Base-by-base conservation (phyloP, 345 rosid species). In the Salix exigua region DNA sequence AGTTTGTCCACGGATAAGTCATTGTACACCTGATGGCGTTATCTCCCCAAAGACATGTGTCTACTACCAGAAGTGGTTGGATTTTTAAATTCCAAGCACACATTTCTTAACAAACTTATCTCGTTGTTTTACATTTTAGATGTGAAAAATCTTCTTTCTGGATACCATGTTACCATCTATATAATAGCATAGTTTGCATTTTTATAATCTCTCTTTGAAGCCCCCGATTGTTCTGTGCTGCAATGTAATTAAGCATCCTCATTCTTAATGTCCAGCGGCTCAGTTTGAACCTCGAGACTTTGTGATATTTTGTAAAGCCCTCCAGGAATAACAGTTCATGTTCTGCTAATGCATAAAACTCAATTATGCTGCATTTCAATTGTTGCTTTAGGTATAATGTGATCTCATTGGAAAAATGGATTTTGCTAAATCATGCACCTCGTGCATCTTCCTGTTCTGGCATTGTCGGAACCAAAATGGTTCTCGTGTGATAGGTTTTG, bases 31-130 rank as follows among this genome's bases (percentile, higher is more conserved):
- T 1, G 92, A 82, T 58, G 98, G 97, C 25, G 76, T 85, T 44
- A 89, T 90, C 72, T 90, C 94, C 11, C 98, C 95, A 0, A 53
- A 30, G 0, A 86, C 89, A 18, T 93, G 98, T 79, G 86, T 67
- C 53, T 92, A 92, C 78, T 91, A 82, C 42, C 82, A 73, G 58
- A 91, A 89, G 75, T 93, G 96, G 94, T 81, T 96, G 71, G 94
- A 92, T 35, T 96, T 91, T 78, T 91, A 81, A 80, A 23, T 78
- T 16, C 21, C 50, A 53, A 42, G 51, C 18, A 1, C 62, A 58
- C 23, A 8, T 58, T 53, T 7, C 11, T 23, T n/a, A 23, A 11
- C 14, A 46, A 46, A 8, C 4, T 58, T 53, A 2, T 58, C 28
- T 23, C 63, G 11, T 23, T 10, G 2, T 3, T 23, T 23, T 9